Conservation (phyloP, 2,329 filamentous ascomycete species). For the Rhytidhysteron rufulum region DNA sequence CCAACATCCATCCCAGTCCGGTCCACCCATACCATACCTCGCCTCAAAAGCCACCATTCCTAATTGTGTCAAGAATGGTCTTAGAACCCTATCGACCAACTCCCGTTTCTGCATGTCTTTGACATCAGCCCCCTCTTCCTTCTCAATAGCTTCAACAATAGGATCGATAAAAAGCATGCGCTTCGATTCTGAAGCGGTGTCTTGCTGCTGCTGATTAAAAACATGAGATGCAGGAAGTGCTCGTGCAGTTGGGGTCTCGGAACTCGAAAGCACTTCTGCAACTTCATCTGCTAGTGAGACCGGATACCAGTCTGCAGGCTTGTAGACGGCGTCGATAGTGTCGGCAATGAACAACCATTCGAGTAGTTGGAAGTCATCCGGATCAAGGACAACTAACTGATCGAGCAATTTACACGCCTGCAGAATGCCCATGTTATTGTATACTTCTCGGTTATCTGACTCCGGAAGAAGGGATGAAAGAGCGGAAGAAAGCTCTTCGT, state of each 20-base stretch:
- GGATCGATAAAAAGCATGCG: constrained; percentile 43
- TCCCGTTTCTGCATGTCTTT: constrained; percentile 54
- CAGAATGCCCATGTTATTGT: constrained; percentile 71
- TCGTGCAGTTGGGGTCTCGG: constrained; percentile 25
- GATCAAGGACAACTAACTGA: constrained; percentile 76
- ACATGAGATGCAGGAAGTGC: not conserved
- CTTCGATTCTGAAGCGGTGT: constrained; percentile 14
- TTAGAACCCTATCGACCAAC: constrained; percentile 71
- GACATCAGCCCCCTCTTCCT: constrained; percentile 40
- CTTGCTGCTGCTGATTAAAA: not conserved
- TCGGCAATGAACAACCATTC: constrained; percentile 98
- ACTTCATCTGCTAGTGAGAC: constrained; percentile 80
- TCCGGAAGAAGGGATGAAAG: constrained; percentile 70
- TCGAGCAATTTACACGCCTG: constrained; percentile 95
- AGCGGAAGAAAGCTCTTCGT: constrained; percentile 76
- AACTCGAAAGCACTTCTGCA: constrained; percentile 61
- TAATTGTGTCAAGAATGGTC: constrained; percentile 85
- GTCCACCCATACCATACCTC: constrained; percentile 74
- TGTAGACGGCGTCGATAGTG: constrained; percentile 92
- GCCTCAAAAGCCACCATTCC: constrained; percentile 93
- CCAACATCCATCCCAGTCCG: constrained; percentile 29
- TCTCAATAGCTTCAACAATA: constrained; percentile 28
- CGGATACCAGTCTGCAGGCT: constrained; percentile 64
- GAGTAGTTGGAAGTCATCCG: constrained; percentile 96
- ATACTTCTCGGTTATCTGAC: constrained; percentile 67